Percentiles rank a stretch among this genome's conserved stretches.
These are phyloP conservation scores for Saccharomyces hybrid DNA, from an alignment of 1,139 yeast species.

Conservation along the genomic window DNA sequence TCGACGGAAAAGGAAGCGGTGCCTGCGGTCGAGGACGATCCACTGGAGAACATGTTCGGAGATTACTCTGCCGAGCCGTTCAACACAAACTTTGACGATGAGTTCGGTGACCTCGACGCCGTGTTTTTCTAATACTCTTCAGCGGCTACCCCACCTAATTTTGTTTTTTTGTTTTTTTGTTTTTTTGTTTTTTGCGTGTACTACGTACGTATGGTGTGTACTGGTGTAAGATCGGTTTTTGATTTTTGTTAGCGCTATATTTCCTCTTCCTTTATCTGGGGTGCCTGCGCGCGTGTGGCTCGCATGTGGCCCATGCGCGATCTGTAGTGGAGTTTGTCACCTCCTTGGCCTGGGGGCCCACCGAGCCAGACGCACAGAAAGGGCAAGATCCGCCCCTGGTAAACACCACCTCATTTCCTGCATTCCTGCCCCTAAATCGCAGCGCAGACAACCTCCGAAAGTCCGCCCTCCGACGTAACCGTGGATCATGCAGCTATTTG, in stretches of 20 bases:
- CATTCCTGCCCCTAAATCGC: background rate
- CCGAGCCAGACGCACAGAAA: background rate
- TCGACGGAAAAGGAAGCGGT: constrained; percentile 4
- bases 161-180: background rate
- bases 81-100: constrained; percentile 29
- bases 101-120: constrained; percentile 31
- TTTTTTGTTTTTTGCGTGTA: background rate
- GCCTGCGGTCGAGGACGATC: background rate
- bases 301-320: background rate
- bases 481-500: background rate
- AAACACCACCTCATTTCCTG: background rate
- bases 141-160: background rate
- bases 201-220: background rate
- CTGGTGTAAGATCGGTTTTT: background rate
- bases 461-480: background rate
- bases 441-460: background rate
- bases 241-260: background rate
- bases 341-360: background rate
- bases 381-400: background rate
- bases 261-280: background rate
- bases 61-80: constrained; percentile 29
- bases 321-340: background rate
- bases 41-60: constrained; percentile 16
- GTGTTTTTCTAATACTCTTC: constrained; percentile 24
- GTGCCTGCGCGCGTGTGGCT: background rate